Conservation (phyloP, 371 early-diverging fungal species). For the Rhizopus microsporus region DNA sequence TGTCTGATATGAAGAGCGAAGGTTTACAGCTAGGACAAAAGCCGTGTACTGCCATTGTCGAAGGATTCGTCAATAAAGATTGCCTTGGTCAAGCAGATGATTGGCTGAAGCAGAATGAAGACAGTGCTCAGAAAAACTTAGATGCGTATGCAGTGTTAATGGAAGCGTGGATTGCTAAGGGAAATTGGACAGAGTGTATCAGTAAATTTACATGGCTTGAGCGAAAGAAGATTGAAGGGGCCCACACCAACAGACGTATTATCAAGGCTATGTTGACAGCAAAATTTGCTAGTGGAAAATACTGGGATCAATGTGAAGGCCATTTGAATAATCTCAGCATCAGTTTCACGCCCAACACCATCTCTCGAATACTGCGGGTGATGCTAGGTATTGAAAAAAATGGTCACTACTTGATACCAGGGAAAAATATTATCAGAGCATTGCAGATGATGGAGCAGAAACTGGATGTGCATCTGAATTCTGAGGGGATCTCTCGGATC, state of each 20-base stretch:
- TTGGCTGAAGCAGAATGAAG: conserved; percentile 16
- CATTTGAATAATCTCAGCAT: background rate
- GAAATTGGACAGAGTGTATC: conserved; percentile 26
- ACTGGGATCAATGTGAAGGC: conserved; percentile 13
- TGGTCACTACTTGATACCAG: conserved; percentile 17
- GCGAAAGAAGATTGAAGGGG: background rate
- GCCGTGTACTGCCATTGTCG: conserved; percentile 21
- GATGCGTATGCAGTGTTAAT: conserved; percentile 33
- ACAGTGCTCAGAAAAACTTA: conserved; percentile 9
- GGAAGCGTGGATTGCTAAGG: conserved; percentile 29
- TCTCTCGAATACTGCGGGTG: conserved; percentile 21
- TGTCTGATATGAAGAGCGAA: conserved; percentile 18
- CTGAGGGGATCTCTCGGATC: conserved; percentile 22
- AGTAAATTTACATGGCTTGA: conserved; percentile 9
- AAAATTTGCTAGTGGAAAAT: conserved; percentile 13
- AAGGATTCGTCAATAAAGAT: conserved; percentile 25
- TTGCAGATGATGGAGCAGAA: conserved; percentile 30
- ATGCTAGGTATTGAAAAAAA: conserved; percentile 19
- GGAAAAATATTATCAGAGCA: conserved; percentile 20
- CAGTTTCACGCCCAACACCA: conserved; percentile 29
- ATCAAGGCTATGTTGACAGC: conserved; percentile 29
- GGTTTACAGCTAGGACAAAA: conserved; percentile 6
- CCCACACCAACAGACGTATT: conserved; percentile 26
- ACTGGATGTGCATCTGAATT: conserved; percentile 23
- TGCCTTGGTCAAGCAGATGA: conserved; percentile 17